Evolutionary conservation across 1,284 basidiomycete genomes (phyloP), one percentile per base, ranked within the genome.

Genomic region (Wolfiporia cocos): DNA sequence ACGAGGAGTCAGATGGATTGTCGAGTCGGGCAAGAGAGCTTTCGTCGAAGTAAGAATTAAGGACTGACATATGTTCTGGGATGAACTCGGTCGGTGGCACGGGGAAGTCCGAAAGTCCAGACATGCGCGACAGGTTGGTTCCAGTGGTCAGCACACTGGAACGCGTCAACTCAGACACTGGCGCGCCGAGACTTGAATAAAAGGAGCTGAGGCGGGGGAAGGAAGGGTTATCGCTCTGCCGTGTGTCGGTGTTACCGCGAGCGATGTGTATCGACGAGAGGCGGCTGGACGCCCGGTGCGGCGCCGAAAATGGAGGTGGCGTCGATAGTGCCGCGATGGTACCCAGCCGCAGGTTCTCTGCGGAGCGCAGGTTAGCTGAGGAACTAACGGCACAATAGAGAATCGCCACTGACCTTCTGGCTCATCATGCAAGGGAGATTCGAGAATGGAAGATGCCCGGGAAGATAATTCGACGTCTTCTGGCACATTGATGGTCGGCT

Each of bases 51-150:
- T 56, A 56, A 1, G 52, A 47, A 43, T 54, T 44, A 4, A 56
- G 44, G 19, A 56, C 49, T 2, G 52, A 52, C 38, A 53, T 38
- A 35, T 56, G 50, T 37, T 46, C 49, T 9, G 49, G 43, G 26
- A 51, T 46, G 45, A 51, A 31, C 42, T 53, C 48, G 9, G 49
- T 50, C 4, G 84, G 82, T 2, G 75, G 84, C 9, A 62, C 64
- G 2, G 84, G 84, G 58, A 87, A 87, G 53, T 86, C 84, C 4
- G 82, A 85, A n/a, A 87, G 70, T 9, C 71, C 70, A 3, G 81
- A 85, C 64, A 86, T 85, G 30, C 70, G 70, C 2, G 83, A 86
- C 20, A 62, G 50, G 24, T 66, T 67, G 0, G 76, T 76, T 1
- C 75, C 78, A 23, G 66, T 70, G 1, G 85, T 86, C 68, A 80